These are phyloP conservation scores for Mycena crocata DNA, from an alignment of 768 basidiomycete genomes.

Conservation along the genomic window DNA sequence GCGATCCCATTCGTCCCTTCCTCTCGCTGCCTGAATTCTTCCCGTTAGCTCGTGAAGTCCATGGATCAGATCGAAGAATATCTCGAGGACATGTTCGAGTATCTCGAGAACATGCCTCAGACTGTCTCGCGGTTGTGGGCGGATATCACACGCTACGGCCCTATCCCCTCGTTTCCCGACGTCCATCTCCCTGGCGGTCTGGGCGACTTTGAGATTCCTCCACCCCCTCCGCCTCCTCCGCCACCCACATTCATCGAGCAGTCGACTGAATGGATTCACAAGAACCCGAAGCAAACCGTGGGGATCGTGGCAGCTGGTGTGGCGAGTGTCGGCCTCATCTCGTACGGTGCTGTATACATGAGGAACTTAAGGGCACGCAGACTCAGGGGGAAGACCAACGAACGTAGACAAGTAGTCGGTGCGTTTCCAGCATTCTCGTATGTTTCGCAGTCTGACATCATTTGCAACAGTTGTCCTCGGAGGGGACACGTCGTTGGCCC, in stretches of 20 bases:
- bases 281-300: conserved; percentile 72
- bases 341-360: conserved; percentile 56
- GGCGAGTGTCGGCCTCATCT: conserved; percentile 67
- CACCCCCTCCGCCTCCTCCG: conserved; percentile 69
- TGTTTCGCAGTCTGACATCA: not conserved
- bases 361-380: conserved; percentile 51
- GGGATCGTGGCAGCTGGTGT: conserved; percentile 67
- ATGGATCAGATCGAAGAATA: conserved; percentile 80
- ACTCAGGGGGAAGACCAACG: conserved; percentile 59
- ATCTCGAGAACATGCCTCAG: conserved; percentile 72
- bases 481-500: conserved; percentile 78
- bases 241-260: conserved; percentile 58
- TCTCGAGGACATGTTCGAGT: conserved; percentile 52
- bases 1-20: no score
- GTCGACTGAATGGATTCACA: conserved; percentile 62
- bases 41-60: conserved; percentile 42
- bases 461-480: conserved; percentile 76
- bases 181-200: conserved; percentile 67
- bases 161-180: conserved; percentile 65
- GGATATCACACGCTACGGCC: conserved; percentile 86
- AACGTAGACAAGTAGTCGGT: conserved; percentile 80
- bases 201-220: conserved; percentile 79
- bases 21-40: no score
- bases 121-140: conserved; percentile 74
- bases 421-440: conserved; percentile 39